Percentiles rank a stretch among this genome's conserved stretches.
Evolutionary conservation across 768 basidiomycete species (phyloP).

Genomic region (Suillus variegatus): DNA sequence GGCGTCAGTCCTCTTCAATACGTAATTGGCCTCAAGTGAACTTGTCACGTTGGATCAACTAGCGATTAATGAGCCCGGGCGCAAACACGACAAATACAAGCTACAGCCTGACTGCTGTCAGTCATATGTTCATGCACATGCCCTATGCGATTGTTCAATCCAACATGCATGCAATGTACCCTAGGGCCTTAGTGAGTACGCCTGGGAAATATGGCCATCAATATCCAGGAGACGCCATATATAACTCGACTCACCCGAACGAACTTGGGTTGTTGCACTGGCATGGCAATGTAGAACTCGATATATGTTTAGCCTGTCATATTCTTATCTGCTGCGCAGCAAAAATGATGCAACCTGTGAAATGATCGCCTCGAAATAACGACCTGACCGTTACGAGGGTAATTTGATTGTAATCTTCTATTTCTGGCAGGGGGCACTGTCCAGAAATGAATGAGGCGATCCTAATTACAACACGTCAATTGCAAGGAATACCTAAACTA

Average conservation of each 20-base stretch:
- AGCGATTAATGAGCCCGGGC: background rate
- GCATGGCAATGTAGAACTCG: background rate
- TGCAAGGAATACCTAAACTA: background rate
- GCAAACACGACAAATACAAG: background rate
- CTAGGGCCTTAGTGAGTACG: background rate
- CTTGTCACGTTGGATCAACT: background rate
- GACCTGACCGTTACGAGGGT: background rate
- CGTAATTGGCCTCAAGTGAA: background rate
- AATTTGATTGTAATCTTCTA: background rate
- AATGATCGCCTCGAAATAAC: background rate
- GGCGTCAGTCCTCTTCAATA: background rate
- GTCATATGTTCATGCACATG: background rate
- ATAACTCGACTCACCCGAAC: background rate
- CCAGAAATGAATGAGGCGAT: background rate
- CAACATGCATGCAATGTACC: background rate
- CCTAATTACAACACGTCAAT: background rate
- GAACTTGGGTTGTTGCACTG: background rate
- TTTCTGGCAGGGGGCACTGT: background rate
- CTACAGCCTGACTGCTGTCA: background rate
- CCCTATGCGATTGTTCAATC: background rate
- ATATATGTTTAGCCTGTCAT: background rate
- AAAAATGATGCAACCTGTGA: slow-evolving; percentile 6
- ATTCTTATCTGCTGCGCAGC: slow-evolving; percentile 3
- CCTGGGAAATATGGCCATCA: background rate
- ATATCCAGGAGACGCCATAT: background rate